Percentiles rank a stretch among this genome's conserved stretches.
phyloP scores from a whole-genome alignment of 345 rosid genomes.

The Gossypium rotundifolium region DNA sequence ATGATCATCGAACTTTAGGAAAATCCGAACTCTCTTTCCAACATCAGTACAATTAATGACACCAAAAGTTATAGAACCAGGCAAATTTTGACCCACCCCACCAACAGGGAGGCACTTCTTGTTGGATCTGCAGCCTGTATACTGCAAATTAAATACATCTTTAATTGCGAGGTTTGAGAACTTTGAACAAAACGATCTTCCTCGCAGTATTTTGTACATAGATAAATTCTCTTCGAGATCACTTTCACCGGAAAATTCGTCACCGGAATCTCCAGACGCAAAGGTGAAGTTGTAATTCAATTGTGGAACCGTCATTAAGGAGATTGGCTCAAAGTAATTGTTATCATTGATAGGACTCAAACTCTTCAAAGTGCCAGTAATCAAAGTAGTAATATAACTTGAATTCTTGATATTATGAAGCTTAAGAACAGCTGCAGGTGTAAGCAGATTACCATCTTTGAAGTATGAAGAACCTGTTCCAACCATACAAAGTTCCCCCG shows the following conservation, averaged over 20 bases:
- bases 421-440: constrained; percentile 35
- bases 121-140: constrained; percentile 16
- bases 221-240: constrained; percentile 12
- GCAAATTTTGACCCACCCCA: constrained; percentile 19
- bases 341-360: constrained; percentile 14
- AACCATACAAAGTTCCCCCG: constrained; percentile 47
- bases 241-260: constrained; percentile 10
- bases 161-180: constrained; percentile 6
- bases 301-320: constrained; percentile 32
- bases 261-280: constrained; percentile 11
- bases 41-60: constrained; percentile 24
- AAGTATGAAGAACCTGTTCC: constrained; percentile 22
- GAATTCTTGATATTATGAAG: constrained; percentile 25
- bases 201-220: background rate
- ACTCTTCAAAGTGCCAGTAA: constrained; percentile 40
- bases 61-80: constrained; percentile 19
- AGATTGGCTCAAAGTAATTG: constrained; percentile 31
- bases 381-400: constrained; percentile 30
- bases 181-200: constrained; percentile 17
- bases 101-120: constrained; percentile 19
- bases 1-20: constrained; percentile 13
- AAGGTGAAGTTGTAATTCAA: constrained; percentile 14
- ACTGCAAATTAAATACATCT: constrained; percentile 13
- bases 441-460: constrained; percentile 1
- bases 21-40: constrained; percentile 13